Conservation (phyloP, 2,329 filamentous ascomycete species). For the Scedosporium dehoogii region DNA sequence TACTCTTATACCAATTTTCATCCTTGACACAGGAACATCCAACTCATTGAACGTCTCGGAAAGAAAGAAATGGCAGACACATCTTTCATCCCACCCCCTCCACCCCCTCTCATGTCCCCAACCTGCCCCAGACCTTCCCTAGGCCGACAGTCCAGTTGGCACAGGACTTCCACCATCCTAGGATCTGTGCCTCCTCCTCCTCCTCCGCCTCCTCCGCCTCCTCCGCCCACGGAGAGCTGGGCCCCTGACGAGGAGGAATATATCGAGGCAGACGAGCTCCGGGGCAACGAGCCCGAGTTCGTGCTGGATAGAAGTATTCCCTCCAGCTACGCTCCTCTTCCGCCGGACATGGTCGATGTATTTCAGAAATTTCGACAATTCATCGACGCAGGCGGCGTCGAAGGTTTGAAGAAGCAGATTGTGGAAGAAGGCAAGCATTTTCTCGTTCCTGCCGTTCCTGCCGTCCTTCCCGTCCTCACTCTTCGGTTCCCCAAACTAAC, state of each 20-base stretch:
- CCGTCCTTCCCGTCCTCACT: neutral
- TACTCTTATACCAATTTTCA: no score
- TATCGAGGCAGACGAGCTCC: neutral
- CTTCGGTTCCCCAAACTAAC: neutral
- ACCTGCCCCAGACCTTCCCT: neutral
- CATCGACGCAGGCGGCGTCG: conserved; percentile 9
- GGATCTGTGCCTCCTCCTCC: neutral
- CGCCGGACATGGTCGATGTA: neutral
- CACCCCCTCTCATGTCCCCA: neutral
- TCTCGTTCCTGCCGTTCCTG: no score
- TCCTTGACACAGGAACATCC: neutral
- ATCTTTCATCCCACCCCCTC: neutral
- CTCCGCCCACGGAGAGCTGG: neutral
- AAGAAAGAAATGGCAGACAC: neutral
- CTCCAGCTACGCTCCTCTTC: neutral
- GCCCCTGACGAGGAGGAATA: neutral
- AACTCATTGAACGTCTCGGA: neutral
- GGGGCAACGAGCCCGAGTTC: neutral
- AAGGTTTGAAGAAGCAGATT: conserved; percentile 14
- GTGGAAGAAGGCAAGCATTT: conserved; percentile 12
- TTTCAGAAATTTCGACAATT: neutral
- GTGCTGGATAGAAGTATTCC: neutral
- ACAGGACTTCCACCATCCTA: neutral
- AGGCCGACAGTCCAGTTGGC: neutral
- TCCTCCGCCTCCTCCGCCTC: neutral